Percentiles rank a stretch among this genome's conserved stretches.
These are phyloP conservation scores for Pinus tabuliformis DNA, from an alignment of 75 land plant species.

Conservation along the genomic window DNA sequence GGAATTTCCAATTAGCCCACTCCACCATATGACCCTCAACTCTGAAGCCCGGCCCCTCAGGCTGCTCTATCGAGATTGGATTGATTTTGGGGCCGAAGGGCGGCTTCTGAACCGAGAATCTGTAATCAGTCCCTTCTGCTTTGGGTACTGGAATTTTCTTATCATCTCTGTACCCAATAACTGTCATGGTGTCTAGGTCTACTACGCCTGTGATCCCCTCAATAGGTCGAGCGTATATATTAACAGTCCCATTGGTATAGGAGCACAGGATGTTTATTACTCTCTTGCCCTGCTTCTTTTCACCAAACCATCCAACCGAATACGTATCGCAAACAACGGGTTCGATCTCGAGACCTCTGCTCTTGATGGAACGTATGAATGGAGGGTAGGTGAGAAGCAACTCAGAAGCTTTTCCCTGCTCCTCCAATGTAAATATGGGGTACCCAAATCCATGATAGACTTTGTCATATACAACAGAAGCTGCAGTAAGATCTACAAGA, in stretches of 20 bases:
- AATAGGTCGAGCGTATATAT: slow-evolving; percentile 55
- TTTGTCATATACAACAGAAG: slow-evolving; percentile 18
- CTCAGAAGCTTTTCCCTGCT: slow-evolving; percentile 16
- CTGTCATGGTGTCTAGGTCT: slow-evolving; percentile 39
- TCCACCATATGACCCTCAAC: slow-evolving; percentile 47
- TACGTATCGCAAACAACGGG: slow-evolving; percentile 35
- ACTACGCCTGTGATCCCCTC: slow-evolving; percentile 51
- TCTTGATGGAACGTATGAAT: slow-evolving; percentile 33
- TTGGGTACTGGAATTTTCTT: not conserved
- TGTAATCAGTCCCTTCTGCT: slow-evolving; percentile 30
- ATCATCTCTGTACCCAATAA: not conserved
- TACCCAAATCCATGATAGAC: slow-evolving; percentile 41
- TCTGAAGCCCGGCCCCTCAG: slow-evolving; percentile 18
- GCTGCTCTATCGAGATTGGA: slow-evolving; percentile 31
- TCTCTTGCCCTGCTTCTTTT: slow-evolving; percentile 26
- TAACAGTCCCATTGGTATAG: slow-evolving; percentile 36
- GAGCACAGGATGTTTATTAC: slow-evolving; percentile 41
- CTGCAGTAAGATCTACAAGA: slow-evolving; percentile 34
- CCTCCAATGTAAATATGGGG: slow-evolving; percentile 41
- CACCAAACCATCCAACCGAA: slow-evolving; percentile 61
- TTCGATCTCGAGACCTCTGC: slow-evolving; percentile 31
- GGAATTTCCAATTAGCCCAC: slow-evolving; percentile 72
- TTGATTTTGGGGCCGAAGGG: slow-evolving; percentile 11
- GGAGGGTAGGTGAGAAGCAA: slow-evolving; percentile 29
- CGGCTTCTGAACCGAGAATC: slow-evolving; percentile 5